phyloP scores from a whole-genome alignment of 1,139 yeast genomes.

The Magnusiomyces ingens region DNA sequence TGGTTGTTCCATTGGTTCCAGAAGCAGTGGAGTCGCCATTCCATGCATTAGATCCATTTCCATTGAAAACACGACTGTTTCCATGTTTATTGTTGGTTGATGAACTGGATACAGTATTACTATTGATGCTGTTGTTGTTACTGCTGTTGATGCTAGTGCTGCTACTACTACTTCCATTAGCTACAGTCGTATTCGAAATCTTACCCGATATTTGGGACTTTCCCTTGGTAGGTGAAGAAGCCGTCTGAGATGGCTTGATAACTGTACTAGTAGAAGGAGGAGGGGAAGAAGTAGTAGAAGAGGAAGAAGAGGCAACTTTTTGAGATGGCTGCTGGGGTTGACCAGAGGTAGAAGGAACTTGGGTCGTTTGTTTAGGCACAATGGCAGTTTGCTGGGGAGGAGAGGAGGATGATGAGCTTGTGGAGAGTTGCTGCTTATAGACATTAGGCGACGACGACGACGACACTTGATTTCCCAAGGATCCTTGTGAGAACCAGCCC shows the following conservation, averaged over 20 bases:
- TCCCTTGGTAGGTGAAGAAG: background rate
- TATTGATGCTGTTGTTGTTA: background rate
- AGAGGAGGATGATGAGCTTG: too few species aligned
- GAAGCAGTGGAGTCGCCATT: background rate
- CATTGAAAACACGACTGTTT: too few species aligned
- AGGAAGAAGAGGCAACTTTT: background rate
- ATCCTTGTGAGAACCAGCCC: slow-evolving; percentile 21
- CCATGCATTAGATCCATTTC: too few species aligned
- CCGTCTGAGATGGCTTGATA: background rate
- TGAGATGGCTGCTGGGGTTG: background rate
- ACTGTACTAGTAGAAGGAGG: background rate
- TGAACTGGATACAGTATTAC: background rate
- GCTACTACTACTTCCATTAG: background rate
- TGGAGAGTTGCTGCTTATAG: slow-evolving; percentile 7
- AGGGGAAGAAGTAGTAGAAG: background rate
- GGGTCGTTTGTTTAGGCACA: too few species aligned
- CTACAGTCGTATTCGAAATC: background rate
- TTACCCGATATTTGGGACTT: background rate
- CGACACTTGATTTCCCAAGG: slow-evolving; percentile 35
- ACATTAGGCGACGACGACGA: slow-evolving; percentile 40
- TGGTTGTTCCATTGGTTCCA: background rate
- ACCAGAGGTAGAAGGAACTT: too few species aligned
- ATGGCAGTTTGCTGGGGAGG: too few species aligned
- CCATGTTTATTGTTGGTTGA: too few species aligned
- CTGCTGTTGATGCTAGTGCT: background rate